Conservation (phyloP, 805 yeast species). For the Candida alai region DNA sequence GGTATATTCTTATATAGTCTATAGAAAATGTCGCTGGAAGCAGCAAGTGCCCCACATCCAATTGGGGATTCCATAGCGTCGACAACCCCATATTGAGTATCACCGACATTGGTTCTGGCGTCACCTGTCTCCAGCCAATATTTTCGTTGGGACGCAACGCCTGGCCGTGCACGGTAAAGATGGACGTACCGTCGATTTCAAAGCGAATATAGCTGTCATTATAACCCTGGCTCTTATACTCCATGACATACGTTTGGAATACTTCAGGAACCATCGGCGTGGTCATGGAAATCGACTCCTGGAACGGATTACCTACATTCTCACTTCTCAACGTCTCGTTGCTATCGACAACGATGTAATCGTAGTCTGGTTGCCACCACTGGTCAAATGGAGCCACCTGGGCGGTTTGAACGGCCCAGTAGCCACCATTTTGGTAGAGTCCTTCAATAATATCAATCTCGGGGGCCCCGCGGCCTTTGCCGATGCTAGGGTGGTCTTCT, state of each 20-base stretch:
- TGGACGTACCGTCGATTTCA: slow-evolving; percentile 25
- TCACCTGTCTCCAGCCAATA: slow-evolving; percentile 32
- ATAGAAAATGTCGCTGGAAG: slow-evolving; percentile 35
- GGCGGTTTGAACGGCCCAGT: slow-evolving; percentile 30
- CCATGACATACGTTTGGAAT: slow-evolving; percentile 31
- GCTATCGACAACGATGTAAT: slow-evolving; percentile 26
- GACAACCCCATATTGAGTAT: slow-evolving; percentile 39
- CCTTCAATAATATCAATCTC: slow-evolving; percentile 24
- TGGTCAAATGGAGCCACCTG: slow-evolving; percentile 44
- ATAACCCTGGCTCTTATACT: slow-evolving; percentile 24
- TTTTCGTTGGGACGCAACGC: slow-evolving; percentile 39
- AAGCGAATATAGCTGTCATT: slow-evolving; percentile 33
- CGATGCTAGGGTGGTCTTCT: slow-evolving; percentile 35
- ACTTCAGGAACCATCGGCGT: slow-evolving; percentile 25
- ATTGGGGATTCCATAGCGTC: slow-evolving; percentile 34
- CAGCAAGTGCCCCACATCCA: slow-evolving; percentile 31
- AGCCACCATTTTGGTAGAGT: slow-evolving; percentile 12
- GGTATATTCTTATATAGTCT: slow-evolving; percentile 41
- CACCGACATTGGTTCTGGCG: slow-evolving; percentile 38
- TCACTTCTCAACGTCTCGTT: slow-evolving; percentile 33
- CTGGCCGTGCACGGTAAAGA: slow-evolving; percentile 26
- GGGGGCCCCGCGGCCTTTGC: slow-evolving; percentile 38
- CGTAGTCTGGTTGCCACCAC: slow-evolving; percentile 41
- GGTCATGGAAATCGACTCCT: slow-evolving; percentile 36
- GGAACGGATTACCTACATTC: slow-evolving; percentile 35